Base-by-base conservation (phyloP, 2,329 filamentous ascomycete species). In the Huntiella abstrusa region DNA sequence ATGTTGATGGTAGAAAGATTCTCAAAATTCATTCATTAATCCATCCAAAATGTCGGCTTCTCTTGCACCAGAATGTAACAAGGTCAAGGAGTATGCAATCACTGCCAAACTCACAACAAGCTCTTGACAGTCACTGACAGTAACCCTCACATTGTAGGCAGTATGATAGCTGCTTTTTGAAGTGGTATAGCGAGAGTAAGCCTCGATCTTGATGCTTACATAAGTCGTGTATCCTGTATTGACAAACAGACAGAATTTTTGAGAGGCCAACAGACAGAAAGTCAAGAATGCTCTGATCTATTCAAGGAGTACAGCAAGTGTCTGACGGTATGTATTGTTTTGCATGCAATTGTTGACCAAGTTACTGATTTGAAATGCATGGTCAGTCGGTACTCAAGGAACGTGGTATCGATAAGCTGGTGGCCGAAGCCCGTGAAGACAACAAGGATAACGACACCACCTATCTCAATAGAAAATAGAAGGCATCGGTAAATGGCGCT, bases 131-230 rank as follows among this genome's bases (percentile, higher is more conserved):
- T 13, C 16, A 17, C 32, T 34, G 22, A 28, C 22, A 28, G 22
- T 28, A 35, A n/a, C 33, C 16, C 32, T 37, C 22, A 35, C 22
- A 5, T n/a, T 40, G 15, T 37, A 95, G 87, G 60, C 83, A 80
- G 55, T 98, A 98, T 60, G 91, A 98, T 62, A 87, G 81, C 45
- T 98, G 91, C 65, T 98, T 98, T 60, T 67, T 98, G 53, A 96
- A 94, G 65, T 98, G 91, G 91, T 98, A 98, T 62, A 95, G 87
- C 59, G 91, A 98, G 64, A 96, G 91, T 95, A 69, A 49, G 80
- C 34, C 12, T 36, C 11, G 12, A n/a, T n/a, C 34, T 36, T 16
- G 42, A 13, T 15, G 44, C 38, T 44, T 49, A 48, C 45, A 33
- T 39, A 5, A 43, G 34, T 16, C 11, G 3, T 6, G 12, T 36